Base-by-base conservation (phyloP, 2,329 filamentous ascomycete species). In the Cladosporium sphaerospermum region DNA sequence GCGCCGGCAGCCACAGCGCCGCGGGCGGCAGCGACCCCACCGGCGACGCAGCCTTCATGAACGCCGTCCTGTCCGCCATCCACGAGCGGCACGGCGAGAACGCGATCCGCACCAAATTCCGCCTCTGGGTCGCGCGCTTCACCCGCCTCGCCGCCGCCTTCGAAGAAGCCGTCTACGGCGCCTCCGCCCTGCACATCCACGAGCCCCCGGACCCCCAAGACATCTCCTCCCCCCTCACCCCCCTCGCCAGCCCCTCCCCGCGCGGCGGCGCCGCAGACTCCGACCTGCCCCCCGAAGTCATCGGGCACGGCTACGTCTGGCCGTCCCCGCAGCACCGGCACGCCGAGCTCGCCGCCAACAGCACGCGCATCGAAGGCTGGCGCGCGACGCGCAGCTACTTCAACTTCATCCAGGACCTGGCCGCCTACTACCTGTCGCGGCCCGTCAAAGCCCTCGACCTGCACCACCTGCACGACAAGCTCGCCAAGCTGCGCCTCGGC, bases 271-370 rank as follows among this genome's bases (percentile, higher is more conserved):
- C 32, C n/a, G 19, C 33, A 14, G 50, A 54, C 16, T 23, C 46
- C 9, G 54, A 60, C 18, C 50, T 63, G 5, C 57, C 63, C 7
- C 56, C 64, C 9, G 64, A 68, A 46, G 64, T 67, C 28, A 59
- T 60, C 23, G 92, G 92, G 0, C 93, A 97, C 67, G 93, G 93
- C 39, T 97, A 95, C 67, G 92, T 99, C 33, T 99, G 93, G 93
- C 74, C 86, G 3, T 89, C 96, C 62, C 89, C 96, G 53, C 75
- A 77, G 39, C 79, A 85, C 7, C 92, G 89, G 70, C 80, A 87
- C 62, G 86, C 85, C 62, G 93, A 99, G 71, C 80, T 99, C 36
- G 88, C 90, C 13, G 92, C 90, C 3, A 96, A 95, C 56, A 89
- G 93, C 44, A 89, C 88, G 54, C 81, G 93, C 53, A 95, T 99